These are phyloP conservation scores for Nigrospora oryzae DNA, from an alignment of 2,329 filamentous ascomycete species.

Conservation along the genomic window DNA sequence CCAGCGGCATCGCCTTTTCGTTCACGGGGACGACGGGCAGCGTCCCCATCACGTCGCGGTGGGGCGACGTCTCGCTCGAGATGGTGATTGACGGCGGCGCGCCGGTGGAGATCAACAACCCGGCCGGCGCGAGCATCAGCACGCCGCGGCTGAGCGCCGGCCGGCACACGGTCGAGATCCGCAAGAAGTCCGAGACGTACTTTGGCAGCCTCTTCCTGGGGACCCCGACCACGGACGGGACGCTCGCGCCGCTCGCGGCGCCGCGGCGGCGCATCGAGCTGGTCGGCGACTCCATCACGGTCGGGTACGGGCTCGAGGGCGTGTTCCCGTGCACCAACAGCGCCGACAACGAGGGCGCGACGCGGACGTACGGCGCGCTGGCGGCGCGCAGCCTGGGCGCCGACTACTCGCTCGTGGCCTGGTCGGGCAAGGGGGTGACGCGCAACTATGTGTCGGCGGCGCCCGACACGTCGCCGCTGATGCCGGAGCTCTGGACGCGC, in stretches of 20 bases:
- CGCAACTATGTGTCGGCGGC: slow-evolving; percentile 26
- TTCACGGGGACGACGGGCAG: slow-evolving; percentile 29
- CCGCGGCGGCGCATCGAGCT: slow-evolving; percentile 29
- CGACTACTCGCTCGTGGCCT: slow-evolving; percentile 33
- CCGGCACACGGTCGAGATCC: slow-evolving; percentile 25
- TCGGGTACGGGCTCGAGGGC: slow-evolving; percentile 34
- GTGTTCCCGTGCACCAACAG: slow-evolving; percentile 28
- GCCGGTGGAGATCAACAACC: slow-evolving; percentile 16
- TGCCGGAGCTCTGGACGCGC: slow-evolving; percentile 31
- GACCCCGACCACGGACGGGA: slow-evolving; percentile 17
- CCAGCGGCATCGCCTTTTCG: slow-evolving; percentile 29
- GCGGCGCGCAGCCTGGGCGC: slow-evolving; percentile 29
- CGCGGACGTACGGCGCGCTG: slow-evolving; percentile 32
- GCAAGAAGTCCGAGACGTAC: slow-evolving; percentile 26
- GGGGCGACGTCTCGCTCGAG: slow-evolving; percentile 23
- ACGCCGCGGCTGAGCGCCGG: slow-evolving; percentile 22
- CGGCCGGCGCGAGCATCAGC: slow-evolving; percentile 18
- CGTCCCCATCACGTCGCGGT: slow-evolving; percentile 20
- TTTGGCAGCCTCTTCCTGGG: slow-evolving; percentile 24
- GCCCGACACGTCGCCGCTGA: slow-evolving; percentile 21
- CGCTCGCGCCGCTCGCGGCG: slow-evolving; percentile 9
- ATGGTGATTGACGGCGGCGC: slow-evolving; percentile 23
- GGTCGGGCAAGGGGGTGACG: slow-evolving; percentile 32
- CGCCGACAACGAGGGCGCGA: slow-evolving; percentile 27
- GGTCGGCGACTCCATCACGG: slow-evolving; percentile 35